A percentile compares a stretch with the other conserved stretches of the same genome.
These are phyloP conservation scores for Coffea canephora DNA, from an alignment of 257 asterid genomes.

Conservation along the genomic window DNA sequence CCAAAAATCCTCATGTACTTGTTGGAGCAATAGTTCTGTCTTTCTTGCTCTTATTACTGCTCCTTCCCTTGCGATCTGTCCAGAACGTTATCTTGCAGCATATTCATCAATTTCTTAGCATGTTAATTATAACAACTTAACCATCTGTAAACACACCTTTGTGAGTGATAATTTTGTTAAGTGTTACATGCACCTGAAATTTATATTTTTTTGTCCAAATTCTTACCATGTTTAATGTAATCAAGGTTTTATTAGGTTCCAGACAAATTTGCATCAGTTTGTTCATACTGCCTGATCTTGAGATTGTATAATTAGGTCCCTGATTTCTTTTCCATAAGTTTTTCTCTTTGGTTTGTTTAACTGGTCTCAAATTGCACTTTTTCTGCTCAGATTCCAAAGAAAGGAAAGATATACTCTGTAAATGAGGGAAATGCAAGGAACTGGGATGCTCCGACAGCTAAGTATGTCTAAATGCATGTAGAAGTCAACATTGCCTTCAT, in stretches of 20 bases:
- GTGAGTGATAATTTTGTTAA: neutral
- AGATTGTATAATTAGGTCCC: neutral
- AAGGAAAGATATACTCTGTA: conserved; percentile 87
- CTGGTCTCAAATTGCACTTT: neutral
- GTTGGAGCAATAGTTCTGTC: neutral
- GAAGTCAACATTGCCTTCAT: neutral
- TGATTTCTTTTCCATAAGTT: neutral
- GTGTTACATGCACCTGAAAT: neutral
- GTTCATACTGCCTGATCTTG: neutral
- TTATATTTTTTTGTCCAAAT: too few species aligned
- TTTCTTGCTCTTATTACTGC: neutral
- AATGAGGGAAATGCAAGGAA: conserved; percentile 95
- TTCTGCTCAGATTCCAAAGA: conserved; percentile 64
- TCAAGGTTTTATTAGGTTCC: neutral
- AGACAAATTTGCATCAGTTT: neutral
- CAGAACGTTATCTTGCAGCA: neutral
- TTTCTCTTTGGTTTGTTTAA: neutral
- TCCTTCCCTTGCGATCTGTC: neutral
- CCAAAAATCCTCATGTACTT: neutral
- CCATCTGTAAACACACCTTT: neutral
- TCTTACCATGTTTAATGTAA: too few species aligned
- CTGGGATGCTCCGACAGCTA: conserved; percentile 89
- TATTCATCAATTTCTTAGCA: neutral
- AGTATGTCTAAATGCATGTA: conserved; percentile 38
- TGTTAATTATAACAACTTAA: too few species aligned